Evolutionary conservation across 75 land plant species (phyloP).

Genomic region (Selaginella moellendorffii): DNA sequence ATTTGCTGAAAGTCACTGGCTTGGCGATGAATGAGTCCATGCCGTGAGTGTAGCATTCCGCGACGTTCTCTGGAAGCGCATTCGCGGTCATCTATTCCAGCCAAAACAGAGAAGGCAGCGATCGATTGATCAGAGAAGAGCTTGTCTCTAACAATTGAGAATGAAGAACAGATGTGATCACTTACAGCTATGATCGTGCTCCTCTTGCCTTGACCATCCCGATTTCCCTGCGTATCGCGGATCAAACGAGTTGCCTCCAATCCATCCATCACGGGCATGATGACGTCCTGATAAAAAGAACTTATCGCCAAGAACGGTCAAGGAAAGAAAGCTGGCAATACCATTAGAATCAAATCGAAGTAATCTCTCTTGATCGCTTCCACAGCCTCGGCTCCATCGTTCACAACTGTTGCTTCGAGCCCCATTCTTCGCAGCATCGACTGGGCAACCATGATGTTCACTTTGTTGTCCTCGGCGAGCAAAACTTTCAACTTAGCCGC

Average conservation of each 20-base stretch:
- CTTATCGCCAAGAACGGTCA: background rate
- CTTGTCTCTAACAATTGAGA: background rate
- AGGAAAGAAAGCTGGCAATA: slow-evolving; percentile 15
- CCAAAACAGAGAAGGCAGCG: too few relatives aligned
- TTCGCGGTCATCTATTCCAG: slow-evolving; percentile 74
- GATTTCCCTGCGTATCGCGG: slow-evolving; percentile 17
- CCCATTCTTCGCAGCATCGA: slow-evolving; percentile 77
- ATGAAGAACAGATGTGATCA: background rate
- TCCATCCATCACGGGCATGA: slow-evolving; percentile 92
- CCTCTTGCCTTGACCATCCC: background rate
- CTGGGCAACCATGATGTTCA: slow-evolving; percentile 66
- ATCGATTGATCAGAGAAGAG: too few relatives aligned
- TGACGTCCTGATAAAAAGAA: slow-evolving; percentile 46
- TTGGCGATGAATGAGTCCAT: slow-evolving; percentile 79
- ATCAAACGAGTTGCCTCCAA: slow-evolving; percentile 62
- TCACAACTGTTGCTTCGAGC: slow-evolving; percentile 53
- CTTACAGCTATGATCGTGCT: background rate
- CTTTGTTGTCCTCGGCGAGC: slow-evolving; percentile 78
- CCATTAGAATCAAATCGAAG: slow-evolving; percentile 75
- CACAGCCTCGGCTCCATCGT: slow-evolving; percentile 62
- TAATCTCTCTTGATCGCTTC: slow-evolving; percentile 34
- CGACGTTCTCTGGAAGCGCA: slow-evolving; percentile 53
- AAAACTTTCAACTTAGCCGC: slow-evolving; percentile 29
- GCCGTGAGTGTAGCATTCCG: slow-evolving; percentile 55
- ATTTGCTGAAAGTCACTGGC: slow-evolving; percentile 58